Evolutionary conservation across 371 early-diverging fungal species (phyloP).

Genomic region (Umbelopsis sp.): DNA sequence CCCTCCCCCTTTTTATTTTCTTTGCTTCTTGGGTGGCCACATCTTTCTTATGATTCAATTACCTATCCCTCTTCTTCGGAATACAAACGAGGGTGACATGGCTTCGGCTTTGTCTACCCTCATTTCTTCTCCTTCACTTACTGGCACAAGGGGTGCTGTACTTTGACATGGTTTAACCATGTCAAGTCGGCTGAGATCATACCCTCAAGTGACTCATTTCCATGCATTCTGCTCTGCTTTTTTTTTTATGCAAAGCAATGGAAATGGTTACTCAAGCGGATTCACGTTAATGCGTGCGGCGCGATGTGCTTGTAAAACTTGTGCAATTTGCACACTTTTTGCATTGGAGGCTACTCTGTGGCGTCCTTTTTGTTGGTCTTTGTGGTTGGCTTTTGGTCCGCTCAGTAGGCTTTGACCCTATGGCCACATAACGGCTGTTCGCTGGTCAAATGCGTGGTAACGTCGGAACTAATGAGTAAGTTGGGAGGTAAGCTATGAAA

Average conservation of each 20-base stretch:
- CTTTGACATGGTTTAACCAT: constrained; percentile 12
- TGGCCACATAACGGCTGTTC: too few species aligned
- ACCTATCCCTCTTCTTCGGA: not conserved
- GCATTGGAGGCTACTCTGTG: too few species aligned
- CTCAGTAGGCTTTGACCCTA: too few species aligned
- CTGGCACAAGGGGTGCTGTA: constrained; percentile 19
- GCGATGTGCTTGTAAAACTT: constrained; percentile 16
- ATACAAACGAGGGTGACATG: constrained; percentile 6
- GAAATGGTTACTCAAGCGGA: constrained; percentile 17
- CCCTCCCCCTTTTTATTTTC: not conserved
- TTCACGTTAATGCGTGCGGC: constrained; percentile 19
- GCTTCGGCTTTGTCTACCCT: constrained; percentile 8
- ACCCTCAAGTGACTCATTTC: constrained; percentile 17
- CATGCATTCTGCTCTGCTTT: constrained; percentile 15
- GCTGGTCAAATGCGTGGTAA: too few species aligned
- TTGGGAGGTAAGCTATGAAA: too few species aligned
- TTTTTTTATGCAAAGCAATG: constrained; percentile 14
- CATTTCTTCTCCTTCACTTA: constrained; percentile 1
- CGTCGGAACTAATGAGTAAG: too few species aligned
- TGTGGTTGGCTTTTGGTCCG: not conserved
- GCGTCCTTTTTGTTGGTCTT: not conserved
- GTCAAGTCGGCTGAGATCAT: constrained; percentile 18
- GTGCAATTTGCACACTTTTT: not conserved
- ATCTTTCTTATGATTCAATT: not conserved
- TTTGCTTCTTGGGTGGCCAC: not conserved